Base-by-base conservation (phyloP, 1,139 yeast species). In the Eremothecium sinecaudum region DNA sequence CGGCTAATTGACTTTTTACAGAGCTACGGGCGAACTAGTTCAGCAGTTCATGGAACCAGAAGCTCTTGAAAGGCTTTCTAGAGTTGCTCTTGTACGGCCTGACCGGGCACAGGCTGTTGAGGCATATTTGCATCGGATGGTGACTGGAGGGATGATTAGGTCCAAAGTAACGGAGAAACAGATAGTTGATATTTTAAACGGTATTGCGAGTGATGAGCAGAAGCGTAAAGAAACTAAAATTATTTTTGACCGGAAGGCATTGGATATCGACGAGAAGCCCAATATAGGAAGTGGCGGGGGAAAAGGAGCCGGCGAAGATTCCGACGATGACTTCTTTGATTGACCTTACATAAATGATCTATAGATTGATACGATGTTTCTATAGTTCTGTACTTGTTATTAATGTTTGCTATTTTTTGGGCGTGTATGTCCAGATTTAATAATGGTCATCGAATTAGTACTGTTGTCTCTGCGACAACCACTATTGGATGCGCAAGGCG, bases 71-170 rank as follows among this genome's bases (percentile, higher is more conserved):
- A 69, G 98, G 43, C 67, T 90, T 36, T 74, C 90, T 22, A 67
- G 98, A 39, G 94, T 90, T 19, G 67, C 87, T 28, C 73, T 90
- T 51, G 98, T 90, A 27, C 72, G 90, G 51, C 92, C 93, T 2
- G 97, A 90, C 38, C 67, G 97, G 35, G 97, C 94, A 1, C 71
- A 73, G 32, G 82, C 83, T 4, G 96, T 87, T n/a, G 97, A 90
- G 53, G 77, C 79, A 43, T 74, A 87, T 51, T 62, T 90, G 31
- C 60, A 80, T 22, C 73, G 77, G 46, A 61, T 87, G 57, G 82
- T 79, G n/a, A 73, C 76, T 36, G 68, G 79, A 49, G 97, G 97
- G 1, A 83, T 80, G 40, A 64, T 87, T 29, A 67, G 74, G 35
- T 70, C 75, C 41, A 82, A 83, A 53, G 66, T 90, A 22, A 64